Evolutionary conservation across 352 stramenopile species (phyloP).

Genomic region (Phytophthora multivora): DNA sequence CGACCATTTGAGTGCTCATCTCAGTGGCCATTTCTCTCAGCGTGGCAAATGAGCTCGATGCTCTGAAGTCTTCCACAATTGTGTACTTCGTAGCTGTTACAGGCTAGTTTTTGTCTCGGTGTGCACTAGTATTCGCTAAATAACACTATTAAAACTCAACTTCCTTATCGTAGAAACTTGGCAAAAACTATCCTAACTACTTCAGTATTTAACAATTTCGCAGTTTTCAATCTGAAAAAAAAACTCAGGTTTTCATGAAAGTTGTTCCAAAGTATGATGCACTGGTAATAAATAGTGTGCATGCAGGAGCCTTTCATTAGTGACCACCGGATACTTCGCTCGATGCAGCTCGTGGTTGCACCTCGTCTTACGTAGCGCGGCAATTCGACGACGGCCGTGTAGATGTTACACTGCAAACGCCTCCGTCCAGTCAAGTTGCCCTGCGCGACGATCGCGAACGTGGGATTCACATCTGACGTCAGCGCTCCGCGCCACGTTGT

Average conservation of each 20-base stretch:
- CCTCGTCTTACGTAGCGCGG: not conserved
- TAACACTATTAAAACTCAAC: too few relatives aligned
- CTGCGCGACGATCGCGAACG: constrained; percentile 1
- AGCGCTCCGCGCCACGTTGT: constrained; percentile 24
- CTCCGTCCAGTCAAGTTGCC: constrained; percentile 17
- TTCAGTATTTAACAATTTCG: too few relatives aligned
- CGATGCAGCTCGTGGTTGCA: not conserved
- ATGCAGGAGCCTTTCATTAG: not conserved
- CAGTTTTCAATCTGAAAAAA: too few relatives aligned
- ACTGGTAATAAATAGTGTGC: too few relatives aligned
- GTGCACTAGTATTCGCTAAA: too few relatives aligned
- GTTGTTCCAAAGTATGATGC: too few relatives aligned
- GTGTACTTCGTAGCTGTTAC: too few relatives aligned
- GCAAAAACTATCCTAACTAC: too few relatives aligned
- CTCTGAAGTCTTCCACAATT: too few relatives aligned
- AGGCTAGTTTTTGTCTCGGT: too few relatives aligned
- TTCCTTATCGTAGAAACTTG: too few relatives aligned
- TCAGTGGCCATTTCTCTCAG: not conserved
- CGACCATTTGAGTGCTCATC: not conserved
- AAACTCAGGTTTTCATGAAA: too few relatives aligned
- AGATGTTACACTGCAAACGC: not conserved
- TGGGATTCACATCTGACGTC: constrained; percentile 13
- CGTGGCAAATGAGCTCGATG: constrained; percentile 6
- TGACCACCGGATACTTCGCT: not conserved
- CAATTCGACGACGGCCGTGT: not conserved